Evolutionary conservation across 2,329 filamentous ascomycete genomes (phyloP), one percentile per base, ranked within the genome.

Genomic region (Diaporthe vexans): DNA sequence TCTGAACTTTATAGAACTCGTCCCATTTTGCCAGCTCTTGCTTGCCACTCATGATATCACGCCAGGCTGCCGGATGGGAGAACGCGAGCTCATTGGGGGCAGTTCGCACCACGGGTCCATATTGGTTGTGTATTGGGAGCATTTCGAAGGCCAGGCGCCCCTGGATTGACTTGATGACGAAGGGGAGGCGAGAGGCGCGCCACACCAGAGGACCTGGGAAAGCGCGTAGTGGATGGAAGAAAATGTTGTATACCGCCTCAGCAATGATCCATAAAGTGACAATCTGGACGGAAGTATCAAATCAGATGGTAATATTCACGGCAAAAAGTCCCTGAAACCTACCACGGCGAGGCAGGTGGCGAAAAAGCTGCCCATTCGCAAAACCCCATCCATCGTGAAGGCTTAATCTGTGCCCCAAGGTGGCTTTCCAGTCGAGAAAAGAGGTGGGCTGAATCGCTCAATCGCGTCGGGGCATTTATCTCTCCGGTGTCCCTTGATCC

Each of bases 51-150:
- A 57, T 29, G 61, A 86, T 85, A 57, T 86, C 83, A 72, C 82
- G 81, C 82, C 82, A 86, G 17, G 78, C 77, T 2, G 79, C 73
- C 6, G 79, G 77, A 29, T 78, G 75, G 65, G 78, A 81, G 78
- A 83, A 86, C 10, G 83, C 82, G 15, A 87, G 79, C 71, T 86
- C 82, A 48, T 83, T 79, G 3, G 85, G 84, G 4, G 81, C 78
- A 35, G 84, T 74, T 7, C 85, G 82, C 17, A 87, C 85, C 3
- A 86, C 80, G 3, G 79, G 78, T 21, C 85, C 85, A 72, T 84
- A 84, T 52, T 79, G 76, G 21, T 80, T 75, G 76, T 84, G 83
- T 24, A 83, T 77, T 1, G 74, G 67, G 40, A 75, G 72, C 37
- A 77, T 74, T 33, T 73, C 54, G 21, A 74, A 72, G 19, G 72